These are phyloP conservation scores for Pichia paraexigua DNA, from an alignment of 805 yeast species.

Conservation along the genomic window DNA sequence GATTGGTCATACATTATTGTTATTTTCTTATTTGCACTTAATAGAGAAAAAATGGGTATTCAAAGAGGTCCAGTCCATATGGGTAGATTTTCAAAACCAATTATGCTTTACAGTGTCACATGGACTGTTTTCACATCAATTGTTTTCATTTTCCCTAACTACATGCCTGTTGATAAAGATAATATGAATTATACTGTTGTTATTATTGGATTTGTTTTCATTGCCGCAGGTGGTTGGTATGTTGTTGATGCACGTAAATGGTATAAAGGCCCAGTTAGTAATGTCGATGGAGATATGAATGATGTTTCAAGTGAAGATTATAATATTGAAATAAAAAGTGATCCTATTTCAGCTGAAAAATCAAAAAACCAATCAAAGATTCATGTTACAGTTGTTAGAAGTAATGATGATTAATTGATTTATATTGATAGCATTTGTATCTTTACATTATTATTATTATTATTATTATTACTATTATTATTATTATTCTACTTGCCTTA, in stretches of 20 bases:
- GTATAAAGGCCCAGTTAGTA: slow-evolving; percentile 49
- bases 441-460: background rate
- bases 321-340: slow-evolving; percentile 2
- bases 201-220: slow-evolving; percentile 35
- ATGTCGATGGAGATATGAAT: slow-evolving; percentile 31
- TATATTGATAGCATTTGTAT: background rate
- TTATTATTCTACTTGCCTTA: background rate
- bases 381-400: background rate
- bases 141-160: slow-evolving; percentile 46
- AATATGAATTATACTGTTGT: slow-evolving; percentile 51
- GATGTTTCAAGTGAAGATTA: slow-evolving; percentile 9
- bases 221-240: slow-evolving; percentile 37
- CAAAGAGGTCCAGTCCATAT: slow-evolving; percentile 42
- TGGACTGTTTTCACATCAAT: slow-evolving; percentile 43
- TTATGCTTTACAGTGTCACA: slow-evolving; percentile 33
- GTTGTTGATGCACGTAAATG: slow-evolving; percentile 42
- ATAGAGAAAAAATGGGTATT: slow-evolving; percentile 39
- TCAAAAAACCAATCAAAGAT: background rate
- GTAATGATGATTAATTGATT: background rate
- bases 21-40: slow-evolving; percentile 34
- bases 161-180: slow-evolving; percentile 33
- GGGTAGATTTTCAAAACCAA: slow-evolving; percentile 33
- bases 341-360: background rate
- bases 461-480: too few species aligned
- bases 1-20: slow-evolving; percentile 44